Percentiles rank a stretch among this genome's conserved stretches.
phyloP scores from a whole-genome alignment of 1,284 basidiomycete genomes.

The Boletus nobilissimus region DNA sequence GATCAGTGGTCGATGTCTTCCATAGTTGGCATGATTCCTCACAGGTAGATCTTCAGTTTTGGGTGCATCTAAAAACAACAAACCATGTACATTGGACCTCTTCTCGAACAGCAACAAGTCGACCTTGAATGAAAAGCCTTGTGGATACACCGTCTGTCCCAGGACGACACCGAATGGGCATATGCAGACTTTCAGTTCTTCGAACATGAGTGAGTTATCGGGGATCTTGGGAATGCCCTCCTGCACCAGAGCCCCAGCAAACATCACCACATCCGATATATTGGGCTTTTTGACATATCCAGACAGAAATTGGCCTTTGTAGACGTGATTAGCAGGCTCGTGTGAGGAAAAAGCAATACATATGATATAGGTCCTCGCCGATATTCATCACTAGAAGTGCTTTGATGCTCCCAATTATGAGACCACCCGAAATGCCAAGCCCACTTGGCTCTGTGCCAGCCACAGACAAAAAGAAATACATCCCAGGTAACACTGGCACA shows the following conservation, averaged over 20 bases:
- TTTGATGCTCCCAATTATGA: background rate
- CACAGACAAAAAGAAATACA: background rate
- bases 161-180: background rate
- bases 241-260: background rate
- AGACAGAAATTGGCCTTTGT: background rate
- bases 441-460: background rate
- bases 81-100: too few relatives aligned
- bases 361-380: background rate
- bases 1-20: too few relatives aligned
- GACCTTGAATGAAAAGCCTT: background rate
- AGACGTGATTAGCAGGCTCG: background rate
- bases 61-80: too few relatives aligned
- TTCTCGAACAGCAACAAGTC: background rate
- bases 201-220: background rate
- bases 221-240: background rate
- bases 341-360: background rate
- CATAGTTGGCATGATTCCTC: too few relatives aligned
- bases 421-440: background rate
- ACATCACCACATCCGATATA: background rate
- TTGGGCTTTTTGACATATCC: background rate
- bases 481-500: background rate
- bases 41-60: too few relatives aligned
- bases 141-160: background rate
- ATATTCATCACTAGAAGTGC: background rate
- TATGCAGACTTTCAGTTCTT: background rate